phyloP scores from a whole-genome alignment of 352 stramenopile genomes.

The Pythium phragmiticola region DNA sequence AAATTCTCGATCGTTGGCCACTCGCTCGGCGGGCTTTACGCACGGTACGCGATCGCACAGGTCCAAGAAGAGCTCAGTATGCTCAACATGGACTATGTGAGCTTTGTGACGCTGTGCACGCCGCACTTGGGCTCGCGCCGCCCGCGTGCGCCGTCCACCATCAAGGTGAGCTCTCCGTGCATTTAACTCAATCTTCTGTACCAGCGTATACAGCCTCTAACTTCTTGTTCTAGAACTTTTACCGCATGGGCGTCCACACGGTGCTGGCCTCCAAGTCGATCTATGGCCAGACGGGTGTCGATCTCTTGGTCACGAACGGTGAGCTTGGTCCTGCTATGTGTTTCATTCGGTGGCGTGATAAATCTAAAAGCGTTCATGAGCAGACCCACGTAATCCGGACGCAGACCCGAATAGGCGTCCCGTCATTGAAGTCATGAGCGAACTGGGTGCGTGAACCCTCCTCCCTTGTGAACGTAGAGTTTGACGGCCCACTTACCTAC shows the following conservation, averaged over 20 bases:
- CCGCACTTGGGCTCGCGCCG: conserved; percentile 72
- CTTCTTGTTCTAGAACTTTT: conserved; percentile 46
- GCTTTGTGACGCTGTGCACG: conserved; percentile 80
- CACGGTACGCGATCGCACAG: conserved; percentile 61
- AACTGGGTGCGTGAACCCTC: conserved; percentile 28
- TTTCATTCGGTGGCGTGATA: background rate
- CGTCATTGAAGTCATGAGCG: conserved; percentile 67
- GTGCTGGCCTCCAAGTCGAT: conserved; percentile 58
- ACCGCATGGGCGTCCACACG: conserved; percentile 68
- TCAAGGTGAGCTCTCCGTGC: conserved; percentile 44
- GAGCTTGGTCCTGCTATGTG: background rate
- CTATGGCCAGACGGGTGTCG: conserved; percentile 74
- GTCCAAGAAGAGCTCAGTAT: conserved; percentile 51
- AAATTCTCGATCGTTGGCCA: conserved; percentile 71
- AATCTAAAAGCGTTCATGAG: background rate
- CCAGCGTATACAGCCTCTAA: background rate
- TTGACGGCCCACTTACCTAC: background rate
- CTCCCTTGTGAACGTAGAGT: background rate
- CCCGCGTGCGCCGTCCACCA: conserved; percentile 52
- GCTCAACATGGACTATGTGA: conserved; percentile 67
- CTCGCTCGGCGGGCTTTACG: conserved; percentile 77
- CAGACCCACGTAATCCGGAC: conserved; percentile 17
- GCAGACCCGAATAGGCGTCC: conserved; percentile 26
- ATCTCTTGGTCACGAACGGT: conserved; percentile 51
- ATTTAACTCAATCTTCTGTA: background rate